Evolutionary conservation across 495 filamentous ascomycete genomes (phyloP).

Genomic region (Aspergillus homomorphus): DNA sequence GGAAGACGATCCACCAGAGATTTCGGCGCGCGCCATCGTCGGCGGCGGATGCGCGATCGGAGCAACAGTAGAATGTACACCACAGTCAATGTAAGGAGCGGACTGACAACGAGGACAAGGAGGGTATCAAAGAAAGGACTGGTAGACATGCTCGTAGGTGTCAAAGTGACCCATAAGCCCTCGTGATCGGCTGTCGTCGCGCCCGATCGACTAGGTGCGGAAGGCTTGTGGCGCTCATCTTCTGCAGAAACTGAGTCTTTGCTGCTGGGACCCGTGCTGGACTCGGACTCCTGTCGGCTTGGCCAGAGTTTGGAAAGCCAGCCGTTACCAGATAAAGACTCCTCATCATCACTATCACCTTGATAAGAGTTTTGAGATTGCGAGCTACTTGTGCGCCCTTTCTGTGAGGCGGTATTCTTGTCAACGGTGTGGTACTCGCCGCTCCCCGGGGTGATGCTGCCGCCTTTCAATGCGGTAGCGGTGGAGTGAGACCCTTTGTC

Average conservation of each 20-base stretch:
- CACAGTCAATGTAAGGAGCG: slow-evolving; percentile 84
- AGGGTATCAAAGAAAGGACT: slow-evolving; percentile 96
- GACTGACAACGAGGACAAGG: slow-evolving; percentile 86
- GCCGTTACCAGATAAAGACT: slow-evolving; percentile 16
- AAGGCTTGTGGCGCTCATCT: slow-evolving; percentile 17
- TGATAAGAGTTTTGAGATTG: background rate
- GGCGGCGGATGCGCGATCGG: slow-evolving; percentile 81
- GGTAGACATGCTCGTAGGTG: slow-evolving; percentile 84
- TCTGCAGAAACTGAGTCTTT: slow-evolving; percentile 3
- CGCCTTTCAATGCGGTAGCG: slow-evolving; percentile 52
- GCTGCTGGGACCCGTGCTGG: slow-evolving; percentile 15
- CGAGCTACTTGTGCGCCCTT: background rate
- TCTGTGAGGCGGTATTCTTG: slow-evolving; percentile 24
- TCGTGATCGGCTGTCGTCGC: slow-evolving; percentile 55
- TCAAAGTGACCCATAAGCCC: slow-evolving; percentile 93
- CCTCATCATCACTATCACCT: background rate
- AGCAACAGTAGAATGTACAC: slow-evolving; percentile 88
- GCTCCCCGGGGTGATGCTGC: slow-evolving; percentile 73
- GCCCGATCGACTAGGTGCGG: slow-evolving; percentile 12
- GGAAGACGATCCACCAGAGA: slow-evolving; percentile 93
- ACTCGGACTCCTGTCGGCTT: slow-evolving; percentile 14
- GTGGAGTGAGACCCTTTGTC: slow-evolving; percentile 33
- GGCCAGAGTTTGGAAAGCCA: slow-evolving; percentile 40
- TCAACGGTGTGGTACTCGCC: slow-evolving; percentile 61
- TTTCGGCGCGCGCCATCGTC: slow-evolving; percentile 94